phyloP scores from a whole-genome alignment of 2,329 filamentous ascomycete genomes.

The Neopestalotiopsis clavispora region DNA sequence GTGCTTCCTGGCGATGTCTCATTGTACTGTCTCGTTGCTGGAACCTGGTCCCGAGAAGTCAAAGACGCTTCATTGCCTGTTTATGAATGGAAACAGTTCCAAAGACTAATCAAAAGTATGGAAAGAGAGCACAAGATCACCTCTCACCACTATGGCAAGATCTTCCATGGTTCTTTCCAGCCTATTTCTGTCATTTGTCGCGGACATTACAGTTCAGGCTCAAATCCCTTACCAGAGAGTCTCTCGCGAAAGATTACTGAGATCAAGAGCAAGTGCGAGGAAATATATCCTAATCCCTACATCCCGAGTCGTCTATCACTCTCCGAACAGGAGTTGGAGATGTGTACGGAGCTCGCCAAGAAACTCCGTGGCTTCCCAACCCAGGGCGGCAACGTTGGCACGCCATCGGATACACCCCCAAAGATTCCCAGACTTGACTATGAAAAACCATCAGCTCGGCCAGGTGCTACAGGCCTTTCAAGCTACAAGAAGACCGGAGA shows the following conservation, averaged over 20 bases:
- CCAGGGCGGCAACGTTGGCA: neutral
- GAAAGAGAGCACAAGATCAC: conserved; percentile 17
- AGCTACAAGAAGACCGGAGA: neutral
- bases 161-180: conserved; percentile 1
- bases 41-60: conserved; percentile 50
- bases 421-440: neutral
- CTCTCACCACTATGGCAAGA: conserved; percentile 10
- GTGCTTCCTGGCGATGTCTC: conserved; percentile 57
- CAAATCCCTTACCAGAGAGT: neutral
- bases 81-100: conserved; percentile 36
- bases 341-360: neutral
- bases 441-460: neutral
- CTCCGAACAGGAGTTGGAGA: neutral
- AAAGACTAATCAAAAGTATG: conserved; percentile 33
- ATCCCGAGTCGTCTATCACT: conserved; percentile 16
- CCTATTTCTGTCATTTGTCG: conserved; percentile 15
- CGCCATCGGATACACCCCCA: too few species aligned
- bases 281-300: conserved; percentile 19
- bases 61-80: conserved; percentile 38
- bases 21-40: conserved; percentile 52
- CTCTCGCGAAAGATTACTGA: conserved; percentile 1
- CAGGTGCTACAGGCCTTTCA: neutral
- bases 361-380: neutral
- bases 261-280: conserved; percentile 18
- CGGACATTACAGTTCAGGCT: neutral